Conservation (phyloP, 306 rosid genomes). For the Sphenostylis stenocarpa region DNA sequence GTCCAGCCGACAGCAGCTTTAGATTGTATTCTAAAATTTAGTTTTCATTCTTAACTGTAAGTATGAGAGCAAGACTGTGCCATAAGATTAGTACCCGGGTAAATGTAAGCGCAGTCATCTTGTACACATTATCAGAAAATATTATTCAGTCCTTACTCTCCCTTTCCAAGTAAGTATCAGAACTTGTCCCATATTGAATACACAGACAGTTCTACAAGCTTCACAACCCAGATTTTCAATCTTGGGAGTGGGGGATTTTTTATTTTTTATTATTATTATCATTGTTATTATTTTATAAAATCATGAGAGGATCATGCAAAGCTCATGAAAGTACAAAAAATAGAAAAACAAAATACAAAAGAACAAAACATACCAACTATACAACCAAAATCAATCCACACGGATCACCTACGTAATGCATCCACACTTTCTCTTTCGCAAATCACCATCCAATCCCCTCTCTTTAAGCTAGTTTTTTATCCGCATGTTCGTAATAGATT, state of each 20-base stretch:
- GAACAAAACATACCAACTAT: too few relatives aligned
- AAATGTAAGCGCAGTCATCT: neutral
- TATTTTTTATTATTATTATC: too few relatives aligned
- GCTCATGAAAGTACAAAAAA: too few relatives aligned
- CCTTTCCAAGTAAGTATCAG: neutral
- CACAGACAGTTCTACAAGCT: neutral
- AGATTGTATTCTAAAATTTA: too few relatives aligned
- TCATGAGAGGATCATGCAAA: too few relatives aligned
- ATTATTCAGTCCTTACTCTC: neutral
- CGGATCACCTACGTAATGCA: too few relatives aligned
- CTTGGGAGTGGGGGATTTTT: neutral
- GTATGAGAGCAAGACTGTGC: neutral
- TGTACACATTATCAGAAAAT: neutral
- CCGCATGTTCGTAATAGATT: neutral
- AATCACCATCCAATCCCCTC: neutral
- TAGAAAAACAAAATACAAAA: too few relatives aligned
- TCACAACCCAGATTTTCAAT: neutral
- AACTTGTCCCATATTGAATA: neutral
- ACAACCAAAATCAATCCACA: too few relatives aligned
- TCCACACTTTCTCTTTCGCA: too few relatives aligned
- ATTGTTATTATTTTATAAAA: too few relatives aligned
- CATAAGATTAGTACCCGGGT: neutral
- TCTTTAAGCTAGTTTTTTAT: neutral
- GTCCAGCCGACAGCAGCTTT: neutral
- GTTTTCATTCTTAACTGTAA: too few relatives aligned